Base-by-base conservation (phyloP, 225 moss, liverwort and hornwort genomes). In the Pleurozium schreberi region DNA sequence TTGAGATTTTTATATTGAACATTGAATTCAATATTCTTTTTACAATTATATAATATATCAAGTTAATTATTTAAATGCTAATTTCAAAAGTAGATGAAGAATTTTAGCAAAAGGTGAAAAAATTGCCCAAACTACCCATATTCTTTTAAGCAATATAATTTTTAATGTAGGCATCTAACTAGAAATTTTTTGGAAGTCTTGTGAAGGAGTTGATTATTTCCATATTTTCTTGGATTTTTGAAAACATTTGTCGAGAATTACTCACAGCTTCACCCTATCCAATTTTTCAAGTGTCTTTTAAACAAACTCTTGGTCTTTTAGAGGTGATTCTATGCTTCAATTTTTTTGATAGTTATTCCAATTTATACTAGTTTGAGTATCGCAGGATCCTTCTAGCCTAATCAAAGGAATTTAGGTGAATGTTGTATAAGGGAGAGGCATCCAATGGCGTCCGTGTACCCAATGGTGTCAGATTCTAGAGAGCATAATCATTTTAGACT, bases 91-190 rank as follows among this genome's bases (percentile, higher is more conserved):
- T 8, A 50, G 5, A 75, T 75, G 50, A 50, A 0, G 8, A 18
- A 49, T 8, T 47, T 33, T 3, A 27, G 20, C 1, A 33, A 20
- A 33, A 33, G 2, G 34, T 50, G 49, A 3, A 5, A 20, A 33
- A 74, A 49, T 33, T 75, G 12, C 6, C 1, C 12, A 6, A 31
- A 11, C 31, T 49, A 31, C 5, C 3, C 0, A 22, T 0, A 18
- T 49, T 75, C 2, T 49, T 31, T 75, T 0, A 19, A 0, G 2
- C 1, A 19, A 0, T 1, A 7, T 31, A 31, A 19, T 5, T 12
- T 31, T 21, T 34, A 34, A 50, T 50, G 8, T 3, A 20, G 0
- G 2, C 8, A 34, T 50, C 2, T 0, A 8, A 33, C 0, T 31
- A 4, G 7, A 75, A 12, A 11, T 31, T 20, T 31, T 11, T 31